phyloP scores from a whole-genome alignment of 2,329 filamentous ascomycete species.

The Esteya vermicola region DNA sequence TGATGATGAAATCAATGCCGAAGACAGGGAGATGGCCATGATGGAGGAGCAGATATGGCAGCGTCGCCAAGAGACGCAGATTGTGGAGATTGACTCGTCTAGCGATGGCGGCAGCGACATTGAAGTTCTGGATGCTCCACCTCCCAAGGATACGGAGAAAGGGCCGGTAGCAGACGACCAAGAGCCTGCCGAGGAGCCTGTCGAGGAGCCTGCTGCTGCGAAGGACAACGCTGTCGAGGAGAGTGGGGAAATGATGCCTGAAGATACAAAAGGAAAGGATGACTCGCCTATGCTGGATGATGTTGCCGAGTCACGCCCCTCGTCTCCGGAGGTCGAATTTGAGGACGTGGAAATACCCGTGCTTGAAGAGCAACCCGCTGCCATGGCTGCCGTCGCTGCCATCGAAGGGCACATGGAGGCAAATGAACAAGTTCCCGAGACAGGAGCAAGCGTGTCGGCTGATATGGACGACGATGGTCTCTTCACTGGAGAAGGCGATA shows the following conservation, averaged over 20 bases:
- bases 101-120: conserved; percentile 45
- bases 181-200: background rate
- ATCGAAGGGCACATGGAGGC: background rate
- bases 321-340: conserved; percentile 13
- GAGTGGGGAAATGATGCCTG: too few species aligned
- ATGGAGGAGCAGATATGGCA: conserved; percentile 37
- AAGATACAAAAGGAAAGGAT: background rate
- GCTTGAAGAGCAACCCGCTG: background rate
- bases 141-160: background rate
- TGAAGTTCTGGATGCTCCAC: conserved; percentile 38
- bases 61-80: conserved; percentile 23
- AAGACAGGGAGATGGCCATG: conserved; percentile 41
- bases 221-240: too few species aligned
- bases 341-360: conserved; percentile 18
- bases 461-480: conserved; percentile 12
- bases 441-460: too few species aligned
- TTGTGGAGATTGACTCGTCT: conserved; percentile 46
- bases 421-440: too few species aligned
- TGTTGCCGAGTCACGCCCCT: background rate
- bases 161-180: background rate
- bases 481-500: conserved; percentile 15
- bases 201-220: background rate
- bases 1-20: conserved; percentile 48
- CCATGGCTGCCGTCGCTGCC: background rate
- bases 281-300: background rate